Base-by-base conservation (phyloP, 148 eudicot genomes). In the Oxyria digyna region DNA sequence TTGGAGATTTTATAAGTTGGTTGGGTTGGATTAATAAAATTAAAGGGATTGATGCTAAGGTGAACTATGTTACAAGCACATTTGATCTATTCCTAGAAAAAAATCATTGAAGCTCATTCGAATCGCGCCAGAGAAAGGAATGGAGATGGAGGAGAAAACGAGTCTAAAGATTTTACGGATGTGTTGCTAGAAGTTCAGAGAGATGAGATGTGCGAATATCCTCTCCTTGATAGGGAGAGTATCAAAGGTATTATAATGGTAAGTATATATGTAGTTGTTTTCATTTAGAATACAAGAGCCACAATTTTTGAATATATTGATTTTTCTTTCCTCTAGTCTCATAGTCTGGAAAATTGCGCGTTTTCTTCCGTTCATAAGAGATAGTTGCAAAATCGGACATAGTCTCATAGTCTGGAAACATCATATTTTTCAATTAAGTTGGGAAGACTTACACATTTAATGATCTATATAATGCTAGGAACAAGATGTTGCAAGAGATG, bases 191-290 rank as follows among this genome's bases (percentile, higher is more conserved):
- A 67, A 49, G 11, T 67, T 50, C 66, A 73, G 18, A 52, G 31
- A 35, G 40, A 73, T 8, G 24, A 48, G 20, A 14, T 1, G 17
- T 3, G 20, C 20, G 54, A 18, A 13, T 33, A 33, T 33, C 20
- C 33, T 24, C 32, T 37, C 12, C 23, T 42, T 7, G 42, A 41
- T 9, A 69, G 41, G 31, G 42, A 69, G 2, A 40, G 52, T 52
- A 73, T 73, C 40, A 73, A 73, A 42, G 76, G 54, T 4, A 6
- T 73, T 7, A 21, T 73, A 40, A 4, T 73, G 76, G 76, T 73
- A 67, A 48, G 17, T 1, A 3, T 11, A 48, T n/a, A n/a, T n/a
- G n/a, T n/a, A n/a, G n/a, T n/a, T n/a, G n/a, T n/a, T n/a, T n/a
- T n/a, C n/a, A n/a, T n/a, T n/a, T n/a, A n/a, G n/a, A n/a, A n/a